Percentiles rank a stretch among this genome's conserved stretches.
Evolutionary conservation across 208 protist genomes (phyloP).

Genomic region (Porcisia hertigi): DNA sequence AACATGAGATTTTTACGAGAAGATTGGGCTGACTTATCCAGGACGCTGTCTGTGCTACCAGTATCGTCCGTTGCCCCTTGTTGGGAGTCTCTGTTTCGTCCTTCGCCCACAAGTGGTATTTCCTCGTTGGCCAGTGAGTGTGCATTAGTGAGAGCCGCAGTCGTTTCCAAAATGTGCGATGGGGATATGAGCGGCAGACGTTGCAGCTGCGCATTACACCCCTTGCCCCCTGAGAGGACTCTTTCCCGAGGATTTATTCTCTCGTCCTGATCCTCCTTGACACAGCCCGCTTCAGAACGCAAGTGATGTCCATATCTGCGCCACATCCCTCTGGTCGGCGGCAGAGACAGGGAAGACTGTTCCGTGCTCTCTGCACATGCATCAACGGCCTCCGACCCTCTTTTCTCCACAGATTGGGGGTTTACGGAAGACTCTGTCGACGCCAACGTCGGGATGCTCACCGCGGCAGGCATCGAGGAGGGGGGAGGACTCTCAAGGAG

Average conservation of each 20-base stretch:
- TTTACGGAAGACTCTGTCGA: neutral
- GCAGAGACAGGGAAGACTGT: neutral
- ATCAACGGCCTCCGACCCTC: neutral
- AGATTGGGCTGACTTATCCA: slow-evolving; percentile 5
- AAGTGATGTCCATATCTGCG: neutral
- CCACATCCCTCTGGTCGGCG: neutral
- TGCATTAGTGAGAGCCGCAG: neutral
- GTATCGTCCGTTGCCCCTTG: slow-evolving; percentile 14
- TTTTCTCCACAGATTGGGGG: neutral
- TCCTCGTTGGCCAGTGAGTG: neutral
- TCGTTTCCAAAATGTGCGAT: neutral
- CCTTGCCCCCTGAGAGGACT: neutral
- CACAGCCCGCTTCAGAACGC: neutral
- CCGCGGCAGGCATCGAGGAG: slow-evolving; percentile 8
- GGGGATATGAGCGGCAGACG: neutral
- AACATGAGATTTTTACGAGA: slow-evolving; percentile 4
- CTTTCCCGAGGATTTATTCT: neutral
- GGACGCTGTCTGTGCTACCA: slow-evolving; percentile 14
- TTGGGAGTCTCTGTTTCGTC: slow-evolving; percentile 7
- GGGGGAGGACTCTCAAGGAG: neutral
- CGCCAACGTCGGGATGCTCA: slow-evolving; percentile 20
- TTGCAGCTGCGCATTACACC: neutral
- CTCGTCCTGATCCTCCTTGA: neutral
- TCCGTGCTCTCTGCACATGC: neutral
- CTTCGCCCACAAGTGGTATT: neutral